Conservation (phyloP, 306 rosid genomes). For the Castanea sativa region DNA sequence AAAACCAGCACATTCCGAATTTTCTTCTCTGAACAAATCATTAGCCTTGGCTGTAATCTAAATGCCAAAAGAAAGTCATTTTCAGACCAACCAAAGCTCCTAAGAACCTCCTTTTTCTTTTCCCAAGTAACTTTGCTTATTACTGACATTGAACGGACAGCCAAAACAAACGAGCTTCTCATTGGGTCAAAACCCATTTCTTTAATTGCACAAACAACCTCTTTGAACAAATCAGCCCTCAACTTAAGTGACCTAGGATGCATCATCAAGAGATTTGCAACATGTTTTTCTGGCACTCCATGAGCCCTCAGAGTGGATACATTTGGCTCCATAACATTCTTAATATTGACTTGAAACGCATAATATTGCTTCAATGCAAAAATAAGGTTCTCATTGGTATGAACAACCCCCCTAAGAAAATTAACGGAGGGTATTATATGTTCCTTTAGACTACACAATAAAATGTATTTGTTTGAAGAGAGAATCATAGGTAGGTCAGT, state of each 20-base stretch:
- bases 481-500: neutral
- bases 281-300: neutral
- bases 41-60: neutral
- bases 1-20: neutral
- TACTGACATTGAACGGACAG: neutral
- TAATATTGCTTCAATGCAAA: neutral
- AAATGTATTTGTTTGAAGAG: neutral
- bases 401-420: neutral
- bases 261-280: neutral
- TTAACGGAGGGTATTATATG: neutral
- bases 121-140: neutral
- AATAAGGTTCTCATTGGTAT: neutral
- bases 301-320: neutral
- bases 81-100: neutral
- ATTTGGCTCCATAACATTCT: neutral
- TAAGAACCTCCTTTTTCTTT: neutral
- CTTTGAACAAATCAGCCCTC: neutral
- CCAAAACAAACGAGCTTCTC: neutral
- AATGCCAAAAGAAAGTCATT: neutral
- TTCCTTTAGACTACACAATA: neutral
- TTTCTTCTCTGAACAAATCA: neutral
- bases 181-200: neutral
- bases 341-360: neutral
- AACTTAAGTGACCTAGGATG: neutral
- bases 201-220: neutral